Base-by-base conservation (phyloP, 306 rosid species). In the Dalbergia cochinchinensis region DNA sequence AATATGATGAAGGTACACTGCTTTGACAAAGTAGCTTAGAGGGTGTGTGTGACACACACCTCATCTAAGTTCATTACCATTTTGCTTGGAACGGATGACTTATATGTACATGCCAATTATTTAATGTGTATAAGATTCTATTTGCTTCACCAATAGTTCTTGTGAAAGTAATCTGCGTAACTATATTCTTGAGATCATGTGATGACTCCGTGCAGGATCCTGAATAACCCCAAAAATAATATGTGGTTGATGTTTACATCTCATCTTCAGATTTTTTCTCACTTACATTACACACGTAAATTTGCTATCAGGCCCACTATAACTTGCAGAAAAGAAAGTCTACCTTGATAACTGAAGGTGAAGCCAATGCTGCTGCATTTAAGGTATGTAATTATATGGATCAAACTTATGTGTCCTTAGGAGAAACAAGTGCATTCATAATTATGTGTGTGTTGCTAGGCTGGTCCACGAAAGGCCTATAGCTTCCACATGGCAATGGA, bases 251-350 rank as follows among this genome's bases (percentile, higher is more conserved):
- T 37, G 33, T 61, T 61, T 48, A 59, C 33, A 11, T 48, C 6
- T 76, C 5, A 22, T 57, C 48, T 44, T 71, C 61, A 69, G 18
- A 33, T 11, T 26, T 35, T 67, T 41, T 63, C 19, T 20, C 34
- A 16, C 39, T 69, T 55, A 26, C 31, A 26, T 26, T 26, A 26
- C 16, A 57, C 11, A 20, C n/a, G 0, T 19, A 55, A 34, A 22
- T 73, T 77, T 62, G 57, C 37, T 54, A 50, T 82, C 80, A 80
- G 83, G 83, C 65, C n/a, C 61, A 67, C 67, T 74, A 67, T 73
- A 62, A 47, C 83, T 62, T 57, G 48, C 74, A 34, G 44, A 86
- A 86, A 74, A 86, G 87, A 78, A 69, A 61, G 42, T 76, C 85
- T 39, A 34, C 65, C 42, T 61, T 72, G 33, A 73, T 34, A 26